Percentiles rank a stretch among this genome's conserved stretches.
phyloP scores from a whole-genome alignment of 192 early-diverging fungal genomes.

The Coemansia sp. region DNA sequence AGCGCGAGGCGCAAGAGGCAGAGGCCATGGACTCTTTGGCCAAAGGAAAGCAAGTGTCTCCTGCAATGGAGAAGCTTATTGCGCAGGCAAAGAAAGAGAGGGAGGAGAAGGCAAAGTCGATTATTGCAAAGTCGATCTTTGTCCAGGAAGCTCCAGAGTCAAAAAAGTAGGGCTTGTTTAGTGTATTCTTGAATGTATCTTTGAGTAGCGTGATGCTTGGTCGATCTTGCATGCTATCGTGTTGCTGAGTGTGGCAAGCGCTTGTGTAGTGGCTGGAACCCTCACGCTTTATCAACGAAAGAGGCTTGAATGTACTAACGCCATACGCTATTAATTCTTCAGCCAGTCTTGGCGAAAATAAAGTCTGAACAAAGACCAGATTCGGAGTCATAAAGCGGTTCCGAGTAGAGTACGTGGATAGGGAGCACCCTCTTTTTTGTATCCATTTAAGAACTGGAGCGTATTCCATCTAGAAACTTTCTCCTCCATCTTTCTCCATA shows the following conservation, averaged over 20 bases:
- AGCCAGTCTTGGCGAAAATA: neutral
- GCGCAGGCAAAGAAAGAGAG: neutral
- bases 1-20: conserved; percentile 28
- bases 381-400: neutral
- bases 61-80: neutral
- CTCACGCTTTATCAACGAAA: neutral
- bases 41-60: conserved; percentile 1
- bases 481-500: neutral
- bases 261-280: neutral
- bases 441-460: neutral
- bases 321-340: neutral
- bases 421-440: neutral
- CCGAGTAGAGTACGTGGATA: neutral
- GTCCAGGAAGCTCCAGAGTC: neutral
- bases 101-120: conserved; percentile 2
- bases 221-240: neutral
- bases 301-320: neutral
- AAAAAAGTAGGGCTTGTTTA: conserved; percentile 7
- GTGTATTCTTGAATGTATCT: neutral
- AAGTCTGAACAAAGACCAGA: neutral
- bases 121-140: conserved; percentile 5
- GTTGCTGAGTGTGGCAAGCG: too few species aligned
- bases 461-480: neutral
- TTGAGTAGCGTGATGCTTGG: neutral
- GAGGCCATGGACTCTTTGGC: conserved; percentile 10